Base-by-base conservation (phyloP, 2,329 filamentous ascomycete species). In the Rugonectria rugulosa region DNA sequence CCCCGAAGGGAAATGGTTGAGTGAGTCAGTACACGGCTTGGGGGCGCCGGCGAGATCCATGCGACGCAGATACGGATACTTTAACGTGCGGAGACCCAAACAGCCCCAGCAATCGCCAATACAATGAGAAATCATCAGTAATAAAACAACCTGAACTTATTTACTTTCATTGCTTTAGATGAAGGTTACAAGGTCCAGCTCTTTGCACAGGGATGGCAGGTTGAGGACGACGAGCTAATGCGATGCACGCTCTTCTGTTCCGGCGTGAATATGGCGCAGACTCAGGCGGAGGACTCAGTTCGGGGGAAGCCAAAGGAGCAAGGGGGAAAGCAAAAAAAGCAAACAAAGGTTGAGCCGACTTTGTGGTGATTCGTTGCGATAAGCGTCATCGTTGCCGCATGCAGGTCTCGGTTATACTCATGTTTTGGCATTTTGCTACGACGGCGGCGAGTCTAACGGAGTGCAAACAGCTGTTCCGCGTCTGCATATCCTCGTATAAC, bases 191-290 rank as follows among this genome's bases (percentile, higher is more conserved):
- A 38, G 38, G 48, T 40, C 37, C 38, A 36, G 45, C 42, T 44
- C 52, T 34, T 42, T 29, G 37, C 44, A 31, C 34, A 56, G 53
- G 57, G 56, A 64, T 57, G 36, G 29, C 20, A 17, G 21, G 37
- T 47, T 51, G 56, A 56, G 53, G 49, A 54, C 38, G 31, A 57
- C 53, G 55, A 47, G 51, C 48, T 48, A 53, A 53, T 56, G 53
- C 45, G 31, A 55, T 65, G 65, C 66, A 68, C 64, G 65, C 46
- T 63, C 58, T 34, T 49, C 43, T 59, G 53, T 44, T 62, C 42
- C 21, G 37, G 53, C 66, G 66, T 68, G 66, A 68, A 68, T 60
- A 64, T 59, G 56, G 53, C 47, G 57, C 52, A 63, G 50, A 53
- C 21, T 43, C 41, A 56, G 45, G 42, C 63, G 44, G 34, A 31